phyloP scores from a whole-genome alignment of 2,329 filamentous ascomycete species.

The Fusarium foetens region DNA sequence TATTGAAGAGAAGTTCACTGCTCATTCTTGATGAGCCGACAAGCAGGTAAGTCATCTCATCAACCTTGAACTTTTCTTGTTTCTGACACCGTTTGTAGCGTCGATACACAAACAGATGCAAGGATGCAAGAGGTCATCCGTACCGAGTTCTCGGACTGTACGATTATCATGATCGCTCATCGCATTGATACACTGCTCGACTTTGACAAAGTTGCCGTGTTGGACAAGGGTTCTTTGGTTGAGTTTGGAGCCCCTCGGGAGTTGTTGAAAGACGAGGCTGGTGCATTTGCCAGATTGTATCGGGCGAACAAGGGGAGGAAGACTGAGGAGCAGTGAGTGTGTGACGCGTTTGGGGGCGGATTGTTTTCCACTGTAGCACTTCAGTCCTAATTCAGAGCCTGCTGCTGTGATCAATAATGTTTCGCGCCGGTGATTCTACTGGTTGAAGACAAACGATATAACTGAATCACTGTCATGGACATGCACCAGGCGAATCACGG shows the following conservation, averaged over 20 bases:
- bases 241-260: conserved; percentile 45
- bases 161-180: conserved; percentile 51
- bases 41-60: conserved; percentile 45
- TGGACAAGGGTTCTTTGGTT: conserved; percentile 45
- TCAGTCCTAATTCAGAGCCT: background rate
- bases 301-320: conserved; percentile 38
- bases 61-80: background rate
- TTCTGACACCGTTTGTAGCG: conserved; percentile 33
- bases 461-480: background rate
- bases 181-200: conserved; percentile 48
- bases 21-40: conserved; percentile 54
- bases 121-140: conserved; percentile 46
- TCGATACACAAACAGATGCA: conserved; percentile 46
- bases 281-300: conserved; percentile 42
- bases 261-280: conserved; percentile 31
- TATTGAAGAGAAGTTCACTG: conserved; percentile 43
- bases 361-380: background rate
- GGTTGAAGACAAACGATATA: background rate
- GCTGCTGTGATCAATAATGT: background rate
- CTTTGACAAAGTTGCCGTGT: conserved; percentile 49
- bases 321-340: background rate
- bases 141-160: conserved; percentile 45
- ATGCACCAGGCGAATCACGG: background rate
- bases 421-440: background rate
- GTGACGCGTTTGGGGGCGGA: background rate